Percentiles rank a stretch among this genome's conserved stretches.
phyloP scores from a whole-genome alignment of 768 basidiomycete species.

The Phylloporus arenicola region DNA sequence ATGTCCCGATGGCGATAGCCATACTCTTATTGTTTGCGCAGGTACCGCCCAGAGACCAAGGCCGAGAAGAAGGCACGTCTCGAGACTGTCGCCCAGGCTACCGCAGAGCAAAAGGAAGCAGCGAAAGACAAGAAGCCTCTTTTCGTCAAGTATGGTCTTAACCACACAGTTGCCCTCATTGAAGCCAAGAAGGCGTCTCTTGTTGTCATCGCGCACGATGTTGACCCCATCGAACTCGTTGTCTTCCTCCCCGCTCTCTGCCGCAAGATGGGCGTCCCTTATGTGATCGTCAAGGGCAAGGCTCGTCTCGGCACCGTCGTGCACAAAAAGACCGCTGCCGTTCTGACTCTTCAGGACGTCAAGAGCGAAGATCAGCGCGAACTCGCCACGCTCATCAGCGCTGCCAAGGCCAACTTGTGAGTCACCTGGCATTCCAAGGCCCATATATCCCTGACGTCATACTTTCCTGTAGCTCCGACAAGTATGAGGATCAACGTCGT shows the following conservation, averaged over 20 bases:
- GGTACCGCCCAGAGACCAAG: conserved; percentile 87
- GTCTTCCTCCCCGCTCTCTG: conserved; percentile 97
- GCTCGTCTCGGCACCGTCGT: conserved; percentile 96
- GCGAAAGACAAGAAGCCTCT: conserved; percentile 89
- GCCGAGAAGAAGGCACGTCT: conserved; percentile 97
- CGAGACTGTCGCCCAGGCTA: conserved; percentile 65
- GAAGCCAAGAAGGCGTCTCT: conserved; percentile 98
- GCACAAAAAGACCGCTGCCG: conserved; percentile 97
- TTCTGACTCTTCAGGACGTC: conserved; percentile 89
- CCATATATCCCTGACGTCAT: conserved; percentile 2
- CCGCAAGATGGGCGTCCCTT: conserved; percentile 99
- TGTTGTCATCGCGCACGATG: conserved; percentile 95
- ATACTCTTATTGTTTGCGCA: conserved; percentile 4
- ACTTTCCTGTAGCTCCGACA: conserved; percentile 58
- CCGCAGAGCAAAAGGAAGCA: conserved; percentile 74
- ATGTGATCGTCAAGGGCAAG: conserved; percentile 98
- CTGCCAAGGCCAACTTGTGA: conserved; percentile 96
- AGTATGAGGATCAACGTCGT: conserved; percentile 87
- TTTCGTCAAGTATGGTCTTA: conserved; percentile 94
- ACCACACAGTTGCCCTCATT: conserved; percentile 92
- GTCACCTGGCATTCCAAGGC: conserved; percentile 28
- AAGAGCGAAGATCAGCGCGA: conserved; percentile 91
- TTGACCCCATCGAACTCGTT: conserved; percentile 98
- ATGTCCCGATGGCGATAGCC: neutral
- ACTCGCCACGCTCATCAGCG: conserved; percentile 85